Base-by-base conservation (phyloP, 768 basidiomycete genomes). In the Leucosporidium scottii region DNA sequence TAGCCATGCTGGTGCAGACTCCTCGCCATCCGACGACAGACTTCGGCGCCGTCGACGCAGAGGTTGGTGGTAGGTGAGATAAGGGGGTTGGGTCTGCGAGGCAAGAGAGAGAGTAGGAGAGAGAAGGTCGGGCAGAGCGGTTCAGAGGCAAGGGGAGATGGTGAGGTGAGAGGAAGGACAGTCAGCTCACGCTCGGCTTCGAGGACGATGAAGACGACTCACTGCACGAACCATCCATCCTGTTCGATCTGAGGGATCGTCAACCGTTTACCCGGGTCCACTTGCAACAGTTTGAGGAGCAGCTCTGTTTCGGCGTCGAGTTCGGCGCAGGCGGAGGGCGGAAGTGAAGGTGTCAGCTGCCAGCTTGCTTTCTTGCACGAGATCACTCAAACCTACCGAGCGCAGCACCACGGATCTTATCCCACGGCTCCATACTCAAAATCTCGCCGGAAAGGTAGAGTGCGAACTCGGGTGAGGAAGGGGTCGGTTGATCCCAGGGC, bases 401-500 rank as follows among this genome's bases (percentile, higher is more conserved):
- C 0, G 86, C 83, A 61, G 82, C 79, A 71, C 75, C 74, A 34
- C 80, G 78, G 57, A 97, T 83, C 13, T 85, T 80, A 61, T 81
- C 84, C 94, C 94, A 99, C 0, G 94, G 94, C 1, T 80, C 80
- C 65, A 90, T 84, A 7, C 82, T 77, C 72, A 90, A 86, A 64
- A 93, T 84, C 59, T 86, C 80, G 7, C 91, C 91, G 0, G 82
- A 82, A 2, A 88, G 75, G 76, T 89, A 99, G 13, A 84, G 83
- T n/a, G 78, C 76, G 74, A 84, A 99, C 77, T 98, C 96, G 1
- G 85, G 84, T 67, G 88, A 89, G n/a, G 81, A 70, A 4, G 77
- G 73, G 0, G 92, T 91, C 4, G 96, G 91, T 75, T 93, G 88
- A 75, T 97, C 96, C 96, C 96, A 98, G 3, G 96, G 96, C 0